A percentile compares a stretch with the other conserved stretches of the same genome.
Conservation (phyloP, 805 yeast genomes). For the Metschnikowia proteae region DNA sequence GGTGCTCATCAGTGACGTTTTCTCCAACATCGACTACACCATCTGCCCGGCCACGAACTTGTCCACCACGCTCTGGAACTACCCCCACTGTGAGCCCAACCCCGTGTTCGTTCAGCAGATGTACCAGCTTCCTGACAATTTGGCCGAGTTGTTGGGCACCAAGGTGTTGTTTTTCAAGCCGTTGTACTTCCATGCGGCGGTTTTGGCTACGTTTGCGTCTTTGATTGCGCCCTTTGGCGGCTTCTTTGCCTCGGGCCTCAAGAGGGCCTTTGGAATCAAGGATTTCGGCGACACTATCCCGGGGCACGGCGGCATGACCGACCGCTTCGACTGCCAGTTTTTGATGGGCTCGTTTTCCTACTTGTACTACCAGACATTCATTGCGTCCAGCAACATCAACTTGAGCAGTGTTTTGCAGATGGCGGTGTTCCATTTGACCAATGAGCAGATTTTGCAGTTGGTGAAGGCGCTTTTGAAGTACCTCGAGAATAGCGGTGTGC, state of each 20-base stretch:
- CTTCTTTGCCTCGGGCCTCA: constrained; percentile 95
- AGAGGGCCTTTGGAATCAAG: constrained; percentile 92
- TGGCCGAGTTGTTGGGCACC: constrained; percentile 46
- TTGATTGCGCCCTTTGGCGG: constrained; percentile 98
- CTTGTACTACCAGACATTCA: constrained; percentile 87
- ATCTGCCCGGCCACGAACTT: constrained; percentile 81
- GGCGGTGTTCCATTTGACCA: constrained; percentile 65
- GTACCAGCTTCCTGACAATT: constrained; percentile 67
- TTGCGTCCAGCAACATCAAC: constrained; percentile 66
- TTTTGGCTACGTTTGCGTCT: constrained; percentile 91
- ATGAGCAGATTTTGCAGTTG: constrained; percentile 61
- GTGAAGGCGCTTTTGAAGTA: constrained; percentile 56
- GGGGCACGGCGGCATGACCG: constrained; percentile 98
- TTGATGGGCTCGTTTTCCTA: constrained; percentile 95
- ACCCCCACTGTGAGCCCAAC: constrained; percentile 73
- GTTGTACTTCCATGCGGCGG: constrained; percentile 82
- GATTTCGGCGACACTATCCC: constrained; percentile 99
- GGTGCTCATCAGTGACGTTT: constrained; percentile 56
- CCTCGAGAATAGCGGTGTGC: constrained; percentile 34
- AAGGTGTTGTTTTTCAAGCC: constrained; percentile 69
- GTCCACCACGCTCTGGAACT: constrained; percentile 57
- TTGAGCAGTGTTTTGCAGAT: constrained; percentile 74
- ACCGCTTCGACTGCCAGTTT: constrained; percentile 96
- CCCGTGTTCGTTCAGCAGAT: constrained; percentile 85
- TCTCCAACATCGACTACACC: constrained; percentile 67